phyloP scores from a whole-genome alignment of 2,329 filamentous ascomycete genomes.

The Periconia macrospinosa region DNA sequence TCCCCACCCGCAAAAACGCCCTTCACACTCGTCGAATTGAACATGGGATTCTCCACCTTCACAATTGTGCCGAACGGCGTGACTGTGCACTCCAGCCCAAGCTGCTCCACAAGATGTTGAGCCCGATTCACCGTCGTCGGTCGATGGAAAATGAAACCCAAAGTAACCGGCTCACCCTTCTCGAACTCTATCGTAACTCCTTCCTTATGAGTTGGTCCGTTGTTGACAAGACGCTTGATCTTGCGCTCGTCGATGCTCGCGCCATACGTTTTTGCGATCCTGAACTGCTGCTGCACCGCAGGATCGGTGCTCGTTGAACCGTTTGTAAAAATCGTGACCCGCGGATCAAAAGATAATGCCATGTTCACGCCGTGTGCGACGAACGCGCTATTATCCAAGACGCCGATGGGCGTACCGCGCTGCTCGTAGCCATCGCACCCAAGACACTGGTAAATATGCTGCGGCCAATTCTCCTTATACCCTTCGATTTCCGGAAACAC shows the following conservation, averaged over 20 bases:
- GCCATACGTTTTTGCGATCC: slow-evolving; percentile 20
- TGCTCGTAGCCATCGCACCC: slow-evolving; percentile 65
- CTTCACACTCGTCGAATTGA: slow-evolving; percentile 53
- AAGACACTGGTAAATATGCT: slow-evolving; percentile 57
- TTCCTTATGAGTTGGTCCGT: slow-evolving; percentile 24
- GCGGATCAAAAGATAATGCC: slow-evolving; percentile 26
- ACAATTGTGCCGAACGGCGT: slow-evolving; percentile 46
- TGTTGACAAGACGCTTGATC: slow-evolving; percentile 28
- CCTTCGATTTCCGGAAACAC: slow-evolving; percentile 55
- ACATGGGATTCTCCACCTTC: slow-evolving; percentile 47
- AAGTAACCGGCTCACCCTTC: slow-evolving; percentile 21
- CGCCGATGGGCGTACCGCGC: slow-evolving; percentile 43
- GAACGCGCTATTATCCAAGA: slow-evolving; percentile 23
- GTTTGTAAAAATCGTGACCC: slow-evolving; percentile 33
- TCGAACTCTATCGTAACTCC: slow-evolving; percentile 36
- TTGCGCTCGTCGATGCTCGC: slow-evolving; percentile 28
- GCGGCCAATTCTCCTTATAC: slow-evolving; percentile 57
- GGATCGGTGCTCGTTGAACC: slow-evolving; percentile 13
- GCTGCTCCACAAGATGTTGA: slow-evolving; percentile 33
- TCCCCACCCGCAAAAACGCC: slow-evolving; percentile 61
- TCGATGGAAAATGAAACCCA: slow-evolving; percentile 31
- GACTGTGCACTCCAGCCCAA: slow-evolving; percentile 42
- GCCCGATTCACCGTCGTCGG: slow-evolving; percentile 33
- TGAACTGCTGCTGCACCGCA: slow-evolving; percentile 22
- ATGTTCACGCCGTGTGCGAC: slow-evolving; percentile 28